phyloP scores from a whole-genome alignment of 768 basidiomycete species.

The Mrakia gelida region DNA sequence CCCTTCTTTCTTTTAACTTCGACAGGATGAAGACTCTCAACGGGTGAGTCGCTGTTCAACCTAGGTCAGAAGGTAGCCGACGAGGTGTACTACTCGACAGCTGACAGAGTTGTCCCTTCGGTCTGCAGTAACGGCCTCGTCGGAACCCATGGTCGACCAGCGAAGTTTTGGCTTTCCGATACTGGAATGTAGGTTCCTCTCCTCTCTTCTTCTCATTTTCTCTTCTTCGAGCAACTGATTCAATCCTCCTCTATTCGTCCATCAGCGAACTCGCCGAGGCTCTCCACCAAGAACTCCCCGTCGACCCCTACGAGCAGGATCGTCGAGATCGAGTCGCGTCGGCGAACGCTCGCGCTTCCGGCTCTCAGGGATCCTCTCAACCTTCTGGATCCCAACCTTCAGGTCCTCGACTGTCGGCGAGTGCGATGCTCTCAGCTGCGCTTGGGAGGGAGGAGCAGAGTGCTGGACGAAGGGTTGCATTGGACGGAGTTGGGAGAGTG shows the following conservation, averaged over 20 bases:
- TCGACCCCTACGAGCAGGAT: conserved; percentile 20
- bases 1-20: neutral
- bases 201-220: no score
- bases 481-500: neutral
- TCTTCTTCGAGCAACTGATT: neutral
- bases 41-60: neutral
- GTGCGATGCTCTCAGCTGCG: neutral
- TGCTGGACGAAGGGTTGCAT: neutral
- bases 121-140: conserved; percentile 11
- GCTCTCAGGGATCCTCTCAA: neutral
- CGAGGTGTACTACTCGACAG: no score
- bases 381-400: neutral
- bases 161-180: conserved; percentile 17
- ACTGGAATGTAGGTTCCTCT: conserved; percentile 1
- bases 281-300: neutral
- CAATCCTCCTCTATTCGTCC: neutral
- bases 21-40: conserved; percentile 22
- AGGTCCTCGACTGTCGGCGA: neutral
- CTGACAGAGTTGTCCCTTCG: neutral
- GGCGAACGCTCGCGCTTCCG: neutral
- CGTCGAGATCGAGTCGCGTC: neutral
- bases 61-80: neutral
- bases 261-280: conserved; percentile 14
- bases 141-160: conserved; percentile 9
- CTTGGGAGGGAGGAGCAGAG: neutral